Conservation (phyloP, 1,284 basidiomycete genomes). For the Leucoagaricus sp. region DNA sequence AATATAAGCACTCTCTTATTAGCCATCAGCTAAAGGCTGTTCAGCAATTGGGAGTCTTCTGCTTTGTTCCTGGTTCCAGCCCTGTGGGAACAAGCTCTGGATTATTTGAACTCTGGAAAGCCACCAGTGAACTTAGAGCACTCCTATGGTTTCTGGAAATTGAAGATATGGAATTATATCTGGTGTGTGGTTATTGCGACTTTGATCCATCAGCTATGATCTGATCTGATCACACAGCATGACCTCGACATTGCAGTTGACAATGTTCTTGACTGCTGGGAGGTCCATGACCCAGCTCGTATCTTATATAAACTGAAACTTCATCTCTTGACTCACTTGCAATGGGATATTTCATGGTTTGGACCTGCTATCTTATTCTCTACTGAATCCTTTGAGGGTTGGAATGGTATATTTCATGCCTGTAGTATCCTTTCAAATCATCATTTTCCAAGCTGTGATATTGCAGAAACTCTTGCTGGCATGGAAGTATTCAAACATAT, state of each 20-base stretch:
- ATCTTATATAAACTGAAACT: conserved; percentile 37
- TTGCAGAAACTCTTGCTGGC: conserved; percentile 30
- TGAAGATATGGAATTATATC: neutral
- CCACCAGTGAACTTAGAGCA: neutral
- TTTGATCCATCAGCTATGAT: neutral
- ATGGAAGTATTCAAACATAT: conserved; percentile 37
- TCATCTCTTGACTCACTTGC: conserved; percentile 35
- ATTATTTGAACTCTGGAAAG: conserved; percentile 8
- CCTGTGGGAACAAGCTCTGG: conserved; percentile 24
- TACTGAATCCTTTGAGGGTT: conserved; percentile 40
- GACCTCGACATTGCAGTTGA: conserved; percentile 28
- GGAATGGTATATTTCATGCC: conserved; percentile 37
- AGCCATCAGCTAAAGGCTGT: conserved; percentile 42
- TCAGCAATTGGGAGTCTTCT: conserved; percentile 33
- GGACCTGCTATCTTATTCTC: conserved; percentile 33
- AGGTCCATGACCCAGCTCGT: conserved; percentile 26
- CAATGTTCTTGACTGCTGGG: conserved; percentile 35
- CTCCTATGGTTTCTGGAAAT: conserved; percentile 14
- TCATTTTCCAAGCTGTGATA: conserved; percentile 39
- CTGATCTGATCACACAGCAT: conserved; percentile 18
- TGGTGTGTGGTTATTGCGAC: neutral
- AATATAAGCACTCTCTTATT: conserved; percentile 37
- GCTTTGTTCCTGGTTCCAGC: conserved; percentile 15
- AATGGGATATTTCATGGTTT: conserved; percentile 31
- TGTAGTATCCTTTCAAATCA: conserved; percentile 37